phyloP scores from a whole-genome alignment of 2,329 filamentous ascomycete species.

The Ceratocystis harringtonii region DNA sequence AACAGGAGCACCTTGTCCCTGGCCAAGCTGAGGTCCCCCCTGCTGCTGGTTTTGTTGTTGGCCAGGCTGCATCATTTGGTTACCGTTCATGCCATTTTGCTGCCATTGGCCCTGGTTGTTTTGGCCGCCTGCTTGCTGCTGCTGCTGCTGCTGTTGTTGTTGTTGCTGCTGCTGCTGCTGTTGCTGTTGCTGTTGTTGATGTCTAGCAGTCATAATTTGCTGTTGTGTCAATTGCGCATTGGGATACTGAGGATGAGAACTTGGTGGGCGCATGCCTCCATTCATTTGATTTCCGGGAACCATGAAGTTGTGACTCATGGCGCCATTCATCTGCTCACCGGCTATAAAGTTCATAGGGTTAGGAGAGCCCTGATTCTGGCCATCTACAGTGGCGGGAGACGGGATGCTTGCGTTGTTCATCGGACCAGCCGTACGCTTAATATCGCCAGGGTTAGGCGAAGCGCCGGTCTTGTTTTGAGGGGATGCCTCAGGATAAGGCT shows the following conservation, averaged over 20 bases:
- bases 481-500: slow-evolving; percentile 53
- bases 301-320: slow-evolving; percentile 43
- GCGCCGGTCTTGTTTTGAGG: slow-evolving; percentile 53
- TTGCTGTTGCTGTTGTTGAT: slow-evolving; percentile 25
- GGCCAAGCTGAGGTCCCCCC: slow-evolving; percentile 23
- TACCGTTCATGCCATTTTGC: slow-evolving; percentile 29
- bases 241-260: slow-evolving; percentile 46
- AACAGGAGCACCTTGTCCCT: slow-evolving; percentile 32
- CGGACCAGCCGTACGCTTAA: slow-evolving; percentile 63
- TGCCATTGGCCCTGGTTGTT: slow-evolving; percentile 28
- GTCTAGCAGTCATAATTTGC: slow-evolving; percentile 42
- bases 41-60: slow-evolving; percentile 23
- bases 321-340: slow-evolving; percentile 41
- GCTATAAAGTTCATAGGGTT: slow-evolving; percentile 49
- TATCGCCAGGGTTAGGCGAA: slow-evolving; percentile 63
- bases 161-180: slow-evolving; percentile 15
- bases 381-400: slow-evolving; percentile 52
- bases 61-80: slow-evolving; percentile 27
- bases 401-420: slow-evolving; percentile 54
- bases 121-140: slow-evolving; percentile 23
- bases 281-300: slow-evolving; percentile 41
- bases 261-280: slow-evolving; percentile 49
- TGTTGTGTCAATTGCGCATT: slow-evolving; percentile 44
- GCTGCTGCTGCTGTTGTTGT: slow-evolving; percentile 23
- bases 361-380: slow-evolving; percentile 51